phyloP scores from a whole-genome alignment of 495 filamentous ascomycete genomes.

The Aspergillus bertholletiae region DNA sequence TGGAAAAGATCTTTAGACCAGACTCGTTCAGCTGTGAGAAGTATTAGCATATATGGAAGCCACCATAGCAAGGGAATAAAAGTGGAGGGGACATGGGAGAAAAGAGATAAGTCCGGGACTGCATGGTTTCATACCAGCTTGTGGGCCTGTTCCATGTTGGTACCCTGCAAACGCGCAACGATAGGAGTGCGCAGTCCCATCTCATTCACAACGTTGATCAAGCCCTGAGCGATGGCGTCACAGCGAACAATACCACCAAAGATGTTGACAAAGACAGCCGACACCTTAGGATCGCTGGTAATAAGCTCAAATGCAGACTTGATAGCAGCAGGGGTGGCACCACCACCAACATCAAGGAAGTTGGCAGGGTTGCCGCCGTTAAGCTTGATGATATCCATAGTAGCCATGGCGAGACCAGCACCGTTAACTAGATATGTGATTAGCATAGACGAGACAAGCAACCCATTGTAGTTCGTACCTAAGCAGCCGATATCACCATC shows the following conservation, averaged over 20 bases:
- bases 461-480: conserved; percentile 28
- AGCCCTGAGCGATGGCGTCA: conserved; percentile 93
- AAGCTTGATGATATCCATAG: conserved; percentile 99
- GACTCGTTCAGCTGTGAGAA: conserved; percentile 79
- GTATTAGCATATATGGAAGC: conserved; percentile 4
- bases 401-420: conserved; percentile 98
- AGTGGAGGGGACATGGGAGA: too few relatives aligned
- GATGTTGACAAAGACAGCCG: conserved; percentile 99
- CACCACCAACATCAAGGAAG: conserved; percentile 98
- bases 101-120: neutral
- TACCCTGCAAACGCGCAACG: conserved; percentile 93
- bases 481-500: conserved; percentile 99
- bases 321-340: conserved; percentile 94
- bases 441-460: conserved; percentile 11
- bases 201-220: conserved; percentile 88
- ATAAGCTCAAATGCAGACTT: conserved; percentile 97
- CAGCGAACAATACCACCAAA: conserved; percentile 98
- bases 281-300: conserved; percentile 96
- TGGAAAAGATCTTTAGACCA: conserved; percentile 98
- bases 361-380: conserved; percentile 96
- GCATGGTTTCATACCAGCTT: conserved; percentile 55
- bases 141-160: conserved; percentile 95
- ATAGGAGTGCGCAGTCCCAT: conserved; percentile 96
- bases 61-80: too few relatives aligned
- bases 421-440: conserved; percentile 68